Base-by-base conservation (phyloP, 2,329 filamentous ascomycete species). In the Xylariaceae sp. region DNA sequence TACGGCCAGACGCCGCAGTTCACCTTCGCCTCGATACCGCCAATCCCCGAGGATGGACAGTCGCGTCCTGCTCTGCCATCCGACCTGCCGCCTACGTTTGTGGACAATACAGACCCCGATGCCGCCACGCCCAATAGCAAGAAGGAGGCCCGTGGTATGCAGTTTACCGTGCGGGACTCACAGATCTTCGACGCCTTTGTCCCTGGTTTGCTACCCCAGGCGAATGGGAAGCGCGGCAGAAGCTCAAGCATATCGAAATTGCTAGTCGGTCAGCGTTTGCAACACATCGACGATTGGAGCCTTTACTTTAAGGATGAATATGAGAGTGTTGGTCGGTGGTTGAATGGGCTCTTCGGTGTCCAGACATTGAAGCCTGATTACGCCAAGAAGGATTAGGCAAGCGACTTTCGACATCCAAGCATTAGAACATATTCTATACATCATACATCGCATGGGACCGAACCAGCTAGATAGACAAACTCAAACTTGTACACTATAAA, bases 1-100 rank as follows among this genome's bases (percentile, higher is more conserved):
- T 96, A 87, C 71, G 81, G 81, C 2, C 91, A 96, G 72, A 96
- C 91, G 1, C 91, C 91, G 1, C 85, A 86, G 53, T 96, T 96
- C 69, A 83, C 80, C 6, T 84, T 92, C 62, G 83, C 81, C 3
- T 84, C 80, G 3, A 73, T 80, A 68, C 72, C 85, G 39, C 79
- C 78, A 58, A 74, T 19, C 19, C 19, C 83, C 59, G 74, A 83
- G 42, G 76, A 87, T 71, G 74, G 81, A 53, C 73, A 84, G 53
- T 71, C 78, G 56, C 74, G 83, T 40, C 81, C 82, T 1, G 63
- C 56, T 26, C 35, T 55, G 19, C 54, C 59, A 11, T 12, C 81
- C 1, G 66, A 72, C 9, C 71, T 86, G 2, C 75, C 74, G 3
- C 56, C 69, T 31, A 72, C 72, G 42, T 72, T 76, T 55, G 64